Evolutionary conservation across 441 rosid genomes (phyloP).

Genomic region (Corymbia calophylla): DNA sequence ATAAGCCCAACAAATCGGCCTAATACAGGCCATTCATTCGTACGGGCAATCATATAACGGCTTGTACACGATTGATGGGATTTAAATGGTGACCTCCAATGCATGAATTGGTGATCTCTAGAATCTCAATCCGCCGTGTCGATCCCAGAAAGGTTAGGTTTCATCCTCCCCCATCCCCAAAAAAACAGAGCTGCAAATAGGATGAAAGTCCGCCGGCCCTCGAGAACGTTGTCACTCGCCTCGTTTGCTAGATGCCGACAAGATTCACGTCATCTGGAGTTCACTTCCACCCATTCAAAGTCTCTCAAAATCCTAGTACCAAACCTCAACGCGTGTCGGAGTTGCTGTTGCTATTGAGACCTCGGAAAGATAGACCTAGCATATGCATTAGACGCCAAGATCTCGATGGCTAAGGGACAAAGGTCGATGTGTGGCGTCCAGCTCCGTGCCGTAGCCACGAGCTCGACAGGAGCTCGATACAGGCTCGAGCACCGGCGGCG

Average conservation of each 20-base stretch:
- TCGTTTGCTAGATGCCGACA: too few relatives aligned
- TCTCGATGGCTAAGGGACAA: neutral
- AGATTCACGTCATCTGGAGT: neutral
- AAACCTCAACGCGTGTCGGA: too few relatives aligned
- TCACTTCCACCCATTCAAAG: neutral
- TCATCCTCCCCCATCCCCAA: too few relatives aligned
- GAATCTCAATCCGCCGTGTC: fast-evolving
- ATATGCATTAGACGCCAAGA: neutral
- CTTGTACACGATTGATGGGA: neutral
- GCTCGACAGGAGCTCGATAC: neutral
- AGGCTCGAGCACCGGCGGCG: neutral
- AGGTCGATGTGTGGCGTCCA: neutral
- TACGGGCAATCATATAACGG: neutral
- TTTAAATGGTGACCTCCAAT: neutral
- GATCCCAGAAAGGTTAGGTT: neutral
- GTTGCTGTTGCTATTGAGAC: neutral
- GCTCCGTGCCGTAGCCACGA: neutral
- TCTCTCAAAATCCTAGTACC: neutral
- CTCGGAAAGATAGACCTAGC: neutral
- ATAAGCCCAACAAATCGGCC: neutral
- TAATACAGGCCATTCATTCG: neutral
- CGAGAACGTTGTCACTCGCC: neutral
- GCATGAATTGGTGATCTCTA: neutral
- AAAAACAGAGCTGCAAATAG: neutral
- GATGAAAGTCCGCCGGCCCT: neutral